These are phyloP conservation scores for Botryosphaeria dothidea DNA, from an alignment of 2,329 filamentous ascomycete species.

Conservation along the genomic window DNA sequence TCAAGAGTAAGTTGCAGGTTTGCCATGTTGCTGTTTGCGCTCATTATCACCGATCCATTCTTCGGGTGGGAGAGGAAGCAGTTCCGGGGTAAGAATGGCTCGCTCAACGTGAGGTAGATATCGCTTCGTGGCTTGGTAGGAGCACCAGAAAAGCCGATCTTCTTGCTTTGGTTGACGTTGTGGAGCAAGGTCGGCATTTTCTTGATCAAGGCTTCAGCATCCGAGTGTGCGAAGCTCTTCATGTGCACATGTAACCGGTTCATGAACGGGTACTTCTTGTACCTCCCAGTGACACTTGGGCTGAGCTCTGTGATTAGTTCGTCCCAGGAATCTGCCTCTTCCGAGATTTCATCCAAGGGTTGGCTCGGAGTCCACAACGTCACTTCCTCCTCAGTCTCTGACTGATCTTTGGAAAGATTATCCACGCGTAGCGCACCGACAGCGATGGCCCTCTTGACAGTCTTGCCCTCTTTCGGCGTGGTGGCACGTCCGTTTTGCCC, in stretches of 20 bases:
- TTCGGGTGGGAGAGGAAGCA: conserved; percentile 68
- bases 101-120: conserved; percentile 86
- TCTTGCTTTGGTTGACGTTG: conserved; percentile 75
- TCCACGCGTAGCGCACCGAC: conserved; percentile 78
- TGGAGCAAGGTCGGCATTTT: conserved; percentile 86
- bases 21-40: conserved; percentile 63
- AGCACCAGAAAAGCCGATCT: conserved; percentile 91
- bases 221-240: conserved; percentile 72
- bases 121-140: conserved; percentile 87
- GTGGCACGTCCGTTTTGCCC: conserved; percentile 25
- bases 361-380: conserved; percentile 71
- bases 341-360: conserved; percentile 35
- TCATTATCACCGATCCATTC: conserved; percentile 75
- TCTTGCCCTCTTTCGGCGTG: conserved; percentile 44
- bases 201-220: conserved; percentile 79
- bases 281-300: conserved; percentile 70
- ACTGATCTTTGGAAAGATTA: conserved; percentile 67
- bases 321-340: conserved; percentile 68
- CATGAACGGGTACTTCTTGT: conserved; percentile 69
- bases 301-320: conserved; percentile 72
- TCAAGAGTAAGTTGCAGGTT: conserved; percentile 90
- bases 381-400: conserved; percentile 74
- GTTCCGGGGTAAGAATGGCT: conserved; percentile 72
- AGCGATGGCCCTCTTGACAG: conserved; percentile 69
- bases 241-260: conserved; percentile 80